Conservation (phyloP, 2,329 filamentous ascomycete species). For the Xenoacremonium recifei region DNA sequence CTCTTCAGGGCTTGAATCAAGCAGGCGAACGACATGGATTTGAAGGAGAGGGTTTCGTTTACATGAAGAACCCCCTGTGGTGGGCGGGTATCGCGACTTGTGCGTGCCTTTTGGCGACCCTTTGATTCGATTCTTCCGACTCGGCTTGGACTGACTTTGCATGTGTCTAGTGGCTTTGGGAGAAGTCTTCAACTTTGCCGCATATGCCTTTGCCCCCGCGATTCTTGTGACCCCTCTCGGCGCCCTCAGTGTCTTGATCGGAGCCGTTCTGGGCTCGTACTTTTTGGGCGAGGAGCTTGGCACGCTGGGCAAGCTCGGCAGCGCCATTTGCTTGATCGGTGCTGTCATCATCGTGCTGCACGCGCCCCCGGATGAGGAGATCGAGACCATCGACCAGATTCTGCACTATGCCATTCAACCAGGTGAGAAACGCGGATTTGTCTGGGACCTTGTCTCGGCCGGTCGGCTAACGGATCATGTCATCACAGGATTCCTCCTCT, state of each 20-base stretch:
- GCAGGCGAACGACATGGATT: conserved; percentile 91
- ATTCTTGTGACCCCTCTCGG: conserved; percentile 95
- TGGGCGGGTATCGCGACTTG: conserved; percentile 91
- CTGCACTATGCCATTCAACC: conserved; percentile 86
- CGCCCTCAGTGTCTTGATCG: conserved; percentile 91
- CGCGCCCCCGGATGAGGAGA: conserved; percentile 89
- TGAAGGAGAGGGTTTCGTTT: conserved; percentile 93
- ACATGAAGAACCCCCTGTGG: conserved; percentile 93
- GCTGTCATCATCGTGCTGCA: conserved; percentile 97
- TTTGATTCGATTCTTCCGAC: too few relatives aligned
- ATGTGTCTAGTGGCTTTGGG: conserved; percentile 81
- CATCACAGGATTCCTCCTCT: conserved; percentile 77
- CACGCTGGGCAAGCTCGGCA: conserved; percentile 88
- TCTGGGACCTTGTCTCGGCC: not conserved
- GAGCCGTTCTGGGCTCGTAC: conserved; percentile 90
- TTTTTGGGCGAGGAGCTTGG: conserved; percentile 89
- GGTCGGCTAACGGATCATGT: conserved; percentile 10
- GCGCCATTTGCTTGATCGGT: conserved; percentile 92
- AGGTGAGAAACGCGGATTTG: conserved; percentile 52
- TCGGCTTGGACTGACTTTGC: conserved; percentile 17
- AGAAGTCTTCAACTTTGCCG: conserved; percentile 95
- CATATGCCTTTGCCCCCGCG: conserved; percentile 97
- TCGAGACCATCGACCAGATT: conserved; percentile 89
- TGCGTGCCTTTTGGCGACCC: conserved; percentile 43
- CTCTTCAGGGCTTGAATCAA: conserved; percentile 75